Conservation (phyloP, 352 stramenopile species). For the Thraustochytrium sp. region DNA sequence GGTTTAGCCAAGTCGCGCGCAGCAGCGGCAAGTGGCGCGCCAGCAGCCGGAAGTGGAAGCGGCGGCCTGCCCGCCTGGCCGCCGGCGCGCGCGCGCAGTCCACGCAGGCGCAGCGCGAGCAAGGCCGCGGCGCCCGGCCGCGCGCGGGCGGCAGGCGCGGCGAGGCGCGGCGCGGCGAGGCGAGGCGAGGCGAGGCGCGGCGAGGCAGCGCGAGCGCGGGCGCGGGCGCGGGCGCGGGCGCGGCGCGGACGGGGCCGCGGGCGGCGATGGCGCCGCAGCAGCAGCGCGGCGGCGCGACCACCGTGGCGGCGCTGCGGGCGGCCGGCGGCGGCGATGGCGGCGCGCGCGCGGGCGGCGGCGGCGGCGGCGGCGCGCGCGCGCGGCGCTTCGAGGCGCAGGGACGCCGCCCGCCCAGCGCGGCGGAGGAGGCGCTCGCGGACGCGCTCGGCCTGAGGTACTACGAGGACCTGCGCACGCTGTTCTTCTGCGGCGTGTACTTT, state of each 20-base stretch:
- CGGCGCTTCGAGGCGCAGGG: conserved; percentile 13
- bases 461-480: conserved; percentile 27
- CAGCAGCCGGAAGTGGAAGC: too few species aligned
- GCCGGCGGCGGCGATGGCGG: background rate
- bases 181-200: too few species aligned
- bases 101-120: too few species aligned
- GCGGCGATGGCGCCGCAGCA: background rate
- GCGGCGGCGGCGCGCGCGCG: background rate
- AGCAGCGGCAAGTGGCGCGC: too few species aligned
- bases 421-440: background rate
- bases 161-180: too few species aligned
- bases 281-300: background rate
- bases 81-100: too few species aligned
- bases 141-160: too few species aligned
- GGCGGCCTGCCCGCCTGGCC: too few species aligned
- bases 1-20: too few species aligned
- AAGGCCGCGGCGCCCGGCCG: too few species aligned
- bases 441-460: conserved; percentile 25
- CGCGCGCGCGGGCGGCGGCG: background rate
- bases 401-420: background rate
- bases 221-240: too few species aligned
- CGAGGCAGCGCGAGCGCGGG: too few species aligned
- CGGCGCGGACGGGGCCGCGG: background rate
- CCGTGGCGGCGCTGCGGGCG: background rate
- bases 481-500: conserved; percentile 33